Evolutionary conservation across 2,329 filamentous ascomycete species (phyloP), one percentile per base, ranked within the genome.

Genomic region (Fusarium ambrosium): DNA sequence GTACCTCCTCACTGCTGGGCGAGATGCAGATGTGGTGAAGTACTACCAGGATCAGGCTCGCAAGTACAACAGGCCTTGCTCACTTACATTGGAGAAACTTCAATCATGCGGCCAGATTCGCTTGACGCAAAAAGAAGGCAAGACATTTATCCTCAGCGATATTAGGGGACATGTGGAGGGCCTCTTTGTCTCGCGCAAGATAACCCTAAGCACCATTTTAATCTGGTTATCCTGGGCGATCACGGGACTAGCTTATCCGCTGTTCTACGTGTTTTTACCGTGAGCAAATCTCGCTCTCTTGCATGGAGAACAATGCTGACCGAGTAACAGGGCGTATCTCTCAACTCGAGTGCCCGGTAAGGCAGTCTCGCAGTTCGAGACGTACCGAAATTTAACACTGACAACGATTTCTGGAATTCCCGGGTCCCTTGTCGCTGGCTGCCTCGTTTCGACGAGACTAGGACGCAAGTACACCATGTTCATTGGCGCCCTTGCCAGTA

Each of bases 171-270:
- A 72, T 10, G 29, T 72, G 3, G 3, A 53, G 1, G 70, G 70
- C 6, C 32, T 72, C 3, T 73, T 72, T 6, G 10, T 29, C 6
- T 70, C 11, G 18, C 72, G 27, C 6, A 72, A 73, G 39, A 51
- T 70, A 16, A 73, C 70, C 1, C 9, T 22, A 1, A 69, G 71
- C 27, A 73, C 66, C 10, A 59, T 72, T 11, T 18, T 73, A 5
- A 55, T 55, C 51, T 55, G 51, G 51, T 29, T 55, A 18, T 72
- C 70, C 1, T 72, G 70, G 70, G 66, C 89, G 0, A 79, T 93
- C 3, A 93, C 94, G 37, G 92, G 93, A 8, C 86, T 95, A 0
- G 92, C 91, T 0, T 95, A 94, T 76, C 93, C 93, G 0, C 85
- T 95, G 0, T 95, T 93, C 81, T 93, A 93, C 73, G 92, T 94